A percentile compares a stretch with the other conserved stretches of the same genome.
phyloP scores from a whole-genome alignment of 495 filamentous ascomycete species.

The Hyaloscypha hepaticicola region DNA sequence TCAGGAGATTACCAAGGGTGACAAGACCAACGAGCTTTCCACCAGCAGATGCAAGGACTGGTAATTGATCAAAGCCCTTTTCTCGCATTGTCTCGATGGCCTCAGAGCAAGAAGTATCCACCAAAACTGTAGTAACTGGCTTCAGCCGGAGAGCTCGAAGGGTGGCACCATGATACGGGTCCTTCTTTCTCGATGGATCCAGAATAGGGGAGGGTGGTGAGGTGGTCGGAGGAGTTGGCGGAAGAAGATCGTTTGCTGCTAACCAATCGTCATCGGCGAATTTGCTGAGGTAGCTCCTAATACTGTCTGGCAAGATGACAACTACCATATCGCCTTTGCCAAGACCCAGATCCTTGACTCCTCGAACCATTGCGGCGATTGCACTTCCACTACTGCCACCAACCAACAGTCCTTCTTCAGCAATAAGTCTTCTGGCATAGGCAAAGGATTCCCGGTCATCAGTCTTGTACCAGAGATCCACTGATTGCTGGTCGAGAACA shows the following conservation, averaged over 20 bases:
- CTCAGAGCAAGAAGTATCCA: conserved; percentile 66
- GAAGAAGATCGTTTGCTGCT: conserved; percentile 85
- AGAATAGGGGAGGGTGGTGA: conserved; percentile 44
- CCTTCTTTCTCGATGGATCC: conserved; percentile 33
- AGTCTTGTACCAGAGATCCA: conserved; percentile 99
- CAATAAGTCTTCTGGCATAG: conserved; percentile 84
- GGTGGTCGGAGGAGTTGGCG: conserved; percentile 53
- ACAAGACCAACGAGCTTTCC: conserved; percentile 82
- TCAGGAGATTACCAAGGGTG: conserved; percentile 91
- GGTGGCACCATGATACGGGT: conserved; percentile 69
- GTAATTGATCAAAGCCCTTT: conserved; percentile 93
- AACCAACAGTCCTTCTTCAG: conserved; percentile 91
- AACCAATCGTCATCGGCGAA: conserved; percentile 99
- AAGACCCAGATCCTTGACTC: conserved; percentile 71
- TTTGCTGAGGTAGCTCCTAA: conserved; percentile 97
- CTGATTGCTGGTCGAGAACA: conserved; percentile 74
- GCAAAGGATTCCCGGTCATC: conserved; percentile 88
- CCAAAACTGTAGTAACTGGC: conserved; percentile 80
- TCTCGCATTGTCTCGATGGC: conserved; percentile 97
- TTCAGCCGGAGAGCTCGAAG: conserved; percentile 82
- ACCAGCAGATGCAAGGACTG: conserved; percentile 70
- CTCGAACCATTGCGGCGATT: conserved; percentile 78
- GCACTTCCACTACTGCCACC: conserved; percentile 94
- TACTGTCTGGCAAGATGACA: conserved; percentile 90
- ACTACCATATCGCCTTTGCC: conserved; percentile 81